Evolutionary conservation across 2,329 filamentous ascomycete species (phyloP).

Genomic region (Aspergillus sp.): DNA sequence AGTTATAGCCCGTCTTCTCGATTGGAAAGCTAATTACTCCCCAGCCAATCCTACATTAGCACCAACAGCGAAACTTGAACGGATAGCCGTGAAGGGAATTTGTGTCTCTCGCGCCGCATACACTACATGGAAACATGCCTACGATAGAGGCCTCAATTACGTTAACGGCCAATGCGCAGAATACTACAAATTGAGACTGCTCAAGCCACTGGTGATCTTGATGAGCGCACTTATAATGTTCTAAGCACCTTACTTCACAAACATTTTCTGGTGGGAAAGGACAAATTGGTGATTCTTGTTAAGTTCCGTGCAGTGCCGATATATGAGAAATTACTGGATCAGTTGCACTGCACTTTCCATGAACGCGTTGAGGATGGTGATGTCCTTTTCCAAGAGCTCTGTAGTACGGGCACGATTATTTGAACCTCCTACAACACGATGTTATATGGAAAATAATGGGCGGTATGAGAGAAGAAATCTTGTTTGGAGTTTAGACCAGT

Average conservation of each 20-base stretch:
- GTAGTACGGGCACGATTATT: not conserved
- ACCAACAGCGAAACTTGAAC: constrained; percentile 27
- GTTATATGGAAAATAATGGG: not conserved
- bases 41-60: constrained; percentile 19
- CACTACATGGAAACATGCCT: constrained; percentile 8
- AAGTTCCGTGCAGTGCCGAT: constrained; percentile 23
- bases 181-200: constrained; percentile 11
- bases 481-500: not conserved
- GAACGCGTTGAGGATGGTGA: constrained; percentile 28
- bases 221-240: constrained; percentile 10
- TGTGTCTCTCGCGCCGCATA: constrained; percentile 23
- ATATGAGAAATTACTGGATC: constrained; percentile 27
- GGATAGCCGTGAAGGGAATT: constrained; percentile 21
- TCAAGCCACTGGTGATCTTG: constrained; percentile 12
- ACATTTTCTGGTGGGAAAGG: constrained; percentile 25
- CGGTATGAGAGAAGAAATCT: not conserved
- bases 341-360: constrained; percentile 25
- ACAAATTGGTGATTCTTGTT: constrained; percentile 27
- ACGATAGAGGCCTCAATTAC: constrained; percentile 7
- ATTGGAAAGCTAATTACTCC: constrained; percentile 22
- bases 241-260: constrained; percentile 27
- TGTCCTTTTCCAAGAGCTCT: constrained; percentile 9
- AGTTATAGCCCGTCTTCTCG: constrained; percentile 27
- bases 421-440: not conserved
- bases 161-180: constrained; percentile 1